Evolutionary conservation across 2,329 filamentous ascomycete species (phyloP).

Genomic region (Aspergillus uvarum): DNA sequence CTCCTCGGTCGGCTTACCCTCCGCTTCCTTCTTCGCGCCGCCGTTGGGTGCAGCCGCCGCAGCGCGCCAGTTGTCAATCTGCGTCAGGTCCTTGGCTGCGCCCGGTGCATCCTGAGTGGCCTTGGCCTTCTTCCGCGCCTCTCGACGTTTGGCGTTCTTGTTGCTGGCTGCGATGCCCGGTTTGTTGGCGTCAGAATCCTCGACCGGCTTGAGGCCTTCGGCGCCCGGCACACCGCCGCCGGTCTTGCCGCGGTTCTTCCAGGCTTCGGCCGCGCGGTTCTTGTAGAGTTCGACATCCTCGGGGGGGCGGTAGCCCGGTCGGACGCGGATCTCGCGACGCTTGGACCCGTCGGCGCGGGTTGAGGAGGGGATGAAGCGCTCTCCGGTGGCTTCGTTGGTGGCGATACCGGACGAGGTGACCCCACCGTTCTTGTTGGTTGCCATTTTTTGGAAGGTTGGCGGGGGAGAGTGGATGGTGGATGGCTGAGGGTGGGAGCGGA

Average conservation of each 20-base stretch:
- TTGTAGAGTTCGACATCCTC: constrained; percentile 97
- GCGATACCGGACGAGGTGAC: constrained; percentile 65
- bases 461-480: background rate
- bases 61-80: constrained; percentile 35
- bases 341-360: constrained; percentile 82
- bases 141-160: constrained; percentile 82
- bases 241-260: constrained; percentile 67
- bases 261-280: constrained; percentile 82
- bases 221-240: constrained; percentile 72
- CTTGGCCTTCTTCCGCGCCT: constrained; percentile 63
- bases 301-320: constrained; percentile 87
- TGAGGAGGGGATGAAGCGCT: constrained; percentile 87
- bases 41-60: constrained; percentile 16
- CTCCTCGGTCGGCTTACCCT: constrained; percentile 25
- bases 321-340: constrained; percentile 91
- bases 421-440: constrained; percentile 48
- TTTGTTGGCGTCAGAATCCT: constrained; percentile 42
- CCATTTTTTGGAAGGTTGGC: constrained; percentile 37
- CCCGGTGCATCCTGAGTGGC: constrained; percentile 56
- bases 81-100: constrained; percentile 25
- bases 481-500: background rate
- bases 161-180: constrained; percentile 59
- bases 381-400: constrained; percentile 70
- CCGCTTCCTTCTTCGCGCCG: constrained; percentile 27
- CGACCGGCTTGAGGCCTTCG: constrained; percentile 52